Conservation (phyloP, 257 asterid genomes). For the Petunia secreta region DNA sequence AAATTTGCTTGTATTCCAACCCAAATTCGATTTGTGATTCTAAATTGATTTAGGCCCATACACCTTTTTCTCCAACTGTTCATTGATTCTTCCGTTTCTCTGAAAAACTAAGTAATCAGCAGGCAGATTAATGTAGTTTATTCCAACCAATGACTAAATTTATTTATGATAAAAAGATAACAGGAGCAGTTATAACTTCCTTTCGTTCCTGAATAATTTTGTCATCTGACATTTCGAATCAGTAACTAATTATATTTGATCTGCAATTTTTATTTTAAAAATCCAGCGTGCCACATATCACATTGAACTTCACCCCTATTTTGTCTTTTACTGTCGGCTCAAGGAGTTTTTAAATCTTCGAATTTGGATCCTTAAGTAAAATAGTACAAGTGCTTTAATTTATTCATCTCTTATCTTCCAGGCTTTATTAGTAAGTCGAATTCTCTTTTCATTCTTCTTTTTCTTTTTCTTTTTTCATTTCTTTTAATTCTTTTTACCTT, state of each 20-base stretch:
- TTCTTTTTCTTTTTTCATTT: neutral
- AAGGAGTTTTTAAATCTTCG: neutral
- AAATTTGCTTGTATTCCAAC: no score
- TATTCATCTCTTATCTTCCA: neutral
- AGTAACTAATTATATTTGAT: neutral
- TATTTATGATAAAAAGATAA: no score
- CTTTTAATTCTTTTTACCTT: no score
- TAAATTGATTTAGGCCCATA: no score
- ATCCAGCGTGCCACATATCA: neutral
- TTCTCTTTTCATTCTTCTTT: neutral
- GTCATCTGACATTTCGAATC: neutral
- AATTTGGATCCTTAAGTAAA: neutral
- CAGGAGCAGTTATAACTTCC: neutral
- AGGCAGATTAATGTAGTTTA: no score
- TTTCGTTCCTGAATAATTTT: neutral
- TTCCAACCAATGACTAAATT: no score
- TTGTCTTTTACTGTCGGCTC: constrained; percentile 28
- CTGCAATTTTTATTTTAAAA: neutral
- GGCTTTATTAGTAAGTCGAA: neutral
- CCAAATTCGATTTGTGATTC: no score
- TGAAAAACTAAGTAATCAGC: no score
- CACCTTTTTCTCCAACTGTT: no score
- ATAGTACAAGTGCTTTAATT: neutral
- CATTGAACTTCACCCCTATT: neutral
- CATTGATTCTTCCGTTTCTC: no score